Base-by-base conservation (phyloP, 768 basidiomycete genomes). In the Psilocybe tampanensis region DNA sequence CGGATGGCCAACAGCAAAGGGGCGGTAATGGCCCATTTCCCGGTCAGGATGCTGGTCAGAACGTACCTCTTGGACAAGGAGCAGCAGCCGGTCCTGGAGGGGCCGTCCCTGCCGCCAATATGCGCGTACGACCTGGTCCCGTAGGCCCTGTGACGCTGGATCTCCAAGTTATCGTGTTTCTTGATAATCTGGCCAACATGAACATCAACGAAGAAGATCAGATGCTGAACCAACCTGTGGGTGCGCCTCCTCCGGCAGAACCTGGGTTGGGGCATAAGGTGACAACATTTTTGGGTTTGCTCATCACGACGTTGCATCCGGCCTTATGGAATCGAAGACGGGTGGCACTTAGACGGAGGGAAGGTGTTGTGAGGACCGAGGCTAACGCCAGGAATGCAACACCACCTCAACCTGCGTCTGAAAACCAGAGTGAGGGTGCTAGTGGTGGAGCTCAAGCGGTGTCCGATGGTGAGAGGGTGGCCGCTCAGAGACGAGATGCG, bases 261-360 rank as follows among this genome's bases (percentile, higher is more conserved):
- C 87, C 86, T 9, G 69, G 72, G 21, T 54, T 86, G 4, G 63
- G 74, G 8, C 84, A 80, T 64, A 87, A 83, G 64, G 54, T 72
- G 21, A 68, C 70, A 43, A 80, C 82, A 8, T 90, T 92, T 65
- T 59, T 84, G 26, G 72, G 75, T 26, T 70, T 92, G 32, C 71
- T 90, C 41, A 33, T 85, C 24, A 73, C 82, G 29, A 90, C 89
- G 15, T 67, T 89, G 33, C 85, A 90, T 66, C 90, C 90, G 4
- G 89, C 88, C 36, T 76, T 89, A 39, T 90, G 89, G 83, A 85
- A 90, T 65, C 80, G 84, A 58, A 76, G 90, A 64, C 75, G 89
- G 47, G 72, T 67, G 19, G 80, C 78, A 13, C 78, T 92, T 63
- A 74, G 83, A 61, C 76, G 75, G 56, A 72, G 90, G 50, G 90